These are phyloP conservation scores for Cryphonectria naterciae DNA, from an alignment of 2,329 filamentous ascomycete genomes.

Conservation along the genomic window DNA sequence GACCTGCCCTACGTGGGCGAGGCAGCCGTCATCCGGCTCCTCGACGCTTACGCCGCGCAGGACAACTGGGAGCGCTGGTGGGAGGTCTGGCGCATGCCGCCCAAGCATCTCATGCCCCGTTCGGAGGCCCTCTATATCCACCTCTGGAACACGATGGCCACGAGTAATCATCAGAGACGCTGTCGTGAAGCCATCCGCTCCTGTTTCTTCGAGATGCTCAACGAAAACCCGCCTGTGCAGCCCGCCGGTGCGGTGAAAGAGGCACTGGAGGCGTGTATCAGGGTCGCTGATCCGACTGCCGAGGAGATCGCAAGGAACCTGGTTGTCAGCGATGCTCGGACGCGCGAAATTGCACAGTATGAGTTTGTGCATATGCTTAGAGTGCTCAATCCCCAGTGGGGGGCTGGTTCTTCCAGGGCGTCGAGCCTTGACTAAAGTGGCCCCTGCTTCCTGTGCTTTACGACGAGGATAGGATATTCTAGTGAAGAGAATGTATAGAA, in stretches of 20 bases:
- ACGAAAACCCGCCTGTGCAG: constrained; percentile 55
- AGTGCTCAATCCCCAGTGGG: constrained; percentile 31
- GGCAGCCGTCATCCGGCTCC: constrained; percentile 44
- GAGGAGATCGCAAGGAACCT: constrained; percentile 37
- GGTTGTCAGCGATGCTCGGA: constrained; percentile 25
- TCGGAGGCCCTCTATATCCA: constrained; percentile 58
- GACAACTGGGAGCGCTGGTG: constrained; percentile 62
- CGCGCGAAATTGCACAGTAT: constrained; percentile 26
- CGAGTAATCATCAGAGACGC: constrained; percentile 45
- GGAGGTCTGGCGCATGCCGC: constrained; percentile 61
- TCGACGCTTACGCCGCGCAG: constrained; percentile 51
- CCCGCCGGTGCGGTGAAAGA: constrained; percentile 49
- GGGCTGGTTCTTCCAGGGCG: not conserved
- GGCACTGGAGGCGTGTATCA: constrained; percentile 58
- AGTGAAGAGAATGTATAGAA: not conserved
- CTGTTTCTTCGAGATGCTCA: constrained; percentile 62
- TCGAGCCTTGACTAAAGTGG: not conserved
- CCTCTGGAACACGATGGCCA: constrained; percentile 54
- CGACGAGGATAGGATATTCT: not conserved
- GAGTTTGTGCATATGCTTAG: constrained; percentile 41
- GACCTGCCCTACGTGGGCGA: constrained; percentile 45
- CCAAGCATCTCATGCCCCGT: constrained; percentile 53
- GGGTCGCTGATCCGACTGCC: constrained; percentile 57
- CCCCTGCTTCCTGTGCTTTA: not conserved
- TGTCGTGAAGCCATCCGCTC: constrained; percentile 55